phyloP scores from a whole-genome alignment of 2,329 filamentous ascomycete genomes.

The Davidsoniella virescens region DNA sequence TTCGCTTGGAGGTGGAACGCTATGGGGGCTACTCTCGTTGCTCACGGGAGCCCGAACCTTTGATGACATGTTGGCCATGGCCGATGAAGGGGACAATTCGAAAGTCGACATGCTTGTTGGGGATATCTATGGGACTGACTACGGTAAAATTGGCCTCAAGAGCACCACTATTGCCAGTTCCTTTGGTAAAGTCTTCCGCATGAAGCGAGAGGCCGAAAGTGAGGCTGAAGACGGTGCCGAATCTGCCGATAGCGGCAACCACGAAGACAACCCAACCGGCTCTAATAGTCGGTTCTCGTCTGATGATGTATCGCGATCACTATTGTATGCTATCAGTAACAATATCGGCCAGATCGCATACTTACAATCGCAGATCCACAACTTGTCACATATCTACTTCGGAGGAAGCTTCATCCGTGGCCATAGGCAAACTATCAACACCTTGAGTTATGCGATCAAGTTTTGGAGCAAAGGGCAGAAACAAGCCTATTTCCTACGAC shows the following conservation, averaged over 20 bases:
- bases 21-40: slow-evolving; percentile 86
- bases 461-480: slow-evolving; percentile 94
- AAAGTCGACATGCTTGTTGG: slow-evolving; percentile 94
- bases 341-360: slow-evolving; percentile 98
- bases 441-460: slow-evolving; percentile 86
- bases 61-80: slow-evolving; percentile 90
- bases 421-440: slow-evolving; percentile 95
- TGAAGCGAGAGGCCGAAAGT: slow-evolving; percentile 70
- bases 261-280: slow-evolving; percentile 7
- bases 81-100: slow-evolving; percentile 79
- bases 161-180: slow-evolving; percentile 89
- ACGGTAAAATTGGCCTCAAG: slow-evolving; percentile 90
- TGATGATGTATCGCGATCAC: slow-evolving; percentile 75
- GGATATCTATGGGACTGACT: slow-evolving; percentile 93
- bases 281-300: slow-evolving; percentile 46
- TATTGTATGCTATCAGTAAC: slow-evolving; percentile 91
- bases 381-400: slow-evolving; percentile 87
- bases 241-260: not conserved
- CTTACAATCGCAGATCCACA: slow-evolving; percentile 90
- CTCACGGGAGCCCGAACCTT: slow-evolving; percentile 91
- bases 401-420: slow-evolving; percentile 93
- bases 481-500: slow-evolving; percentile 87
- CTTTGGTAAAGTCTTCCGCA: slow-evolving; percentile 90
- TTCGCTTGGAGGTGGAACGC: slow-evolving; percentile 86
- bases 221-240: slow-evolving; percentile 58